Base-by-base conservation (phyloP, 768 basidiomycete species). In the Amylocystis lapponica region DNA sequence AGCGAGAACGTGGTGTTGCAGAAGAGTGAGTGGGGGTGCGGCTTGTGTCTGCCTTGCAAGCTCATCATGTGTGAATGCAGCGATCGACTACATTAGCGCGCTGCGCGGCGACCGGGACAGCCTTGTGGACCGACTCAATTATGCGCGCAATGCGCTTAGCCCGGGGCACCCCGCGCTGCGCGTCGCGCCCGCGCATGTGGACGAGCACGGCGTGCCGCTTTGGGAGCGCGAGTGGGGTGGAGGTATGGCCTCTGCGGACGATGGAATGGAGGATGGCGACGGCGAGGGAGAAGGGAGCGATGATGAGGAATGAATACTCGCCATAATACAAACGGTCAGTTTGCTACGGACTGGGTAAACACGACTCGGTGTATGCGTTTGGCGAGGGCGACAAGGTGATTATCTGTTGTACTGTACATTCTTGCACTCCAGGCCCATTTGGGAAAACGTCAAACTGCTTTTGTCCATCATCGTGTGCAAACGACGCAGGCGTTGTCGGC, bases 201-300 rank as follows among this genome's bases (percentile, higher is more conserved):
- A 42, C 38, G 47, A 27, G 50, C 53, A 42, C 56, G 63, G 50
- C 44, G 54, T 39, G 32, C 77, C 79, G 22, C 66, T 81, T 16
- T 93, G 90, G 90, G 86, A 91, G 57, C 74, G 84, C 31, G 79
- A 82, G 48, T 92, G 90, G 90, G 79, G 79, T 31, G 87, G 89
- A 13, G 89, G 87, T 1, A 70, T 76, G 41, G 37, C 70, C 26
- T 73, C 63, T 35, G 69, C 65, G 22, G 64, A 65, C 3, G 70
- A 72, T 39, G 72, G 70, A 11, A 72, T 66, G 2, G 72, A 71
- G 1, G 74, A 75, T 1, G 75, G 71, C 1, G 75, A 74, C 3
- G 72, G 70, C 8, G 64, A 60, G 36, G 51, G 34, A 7, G 53
- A 49, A 7, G 54, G 49, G 9, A 53, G 51, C 38, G 55, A 56